Percentiles rank a stretch among this genome's conserved stretches.
Conservation (phyloP, 306 rosid species). For the Cajanus cajan region DNA sequence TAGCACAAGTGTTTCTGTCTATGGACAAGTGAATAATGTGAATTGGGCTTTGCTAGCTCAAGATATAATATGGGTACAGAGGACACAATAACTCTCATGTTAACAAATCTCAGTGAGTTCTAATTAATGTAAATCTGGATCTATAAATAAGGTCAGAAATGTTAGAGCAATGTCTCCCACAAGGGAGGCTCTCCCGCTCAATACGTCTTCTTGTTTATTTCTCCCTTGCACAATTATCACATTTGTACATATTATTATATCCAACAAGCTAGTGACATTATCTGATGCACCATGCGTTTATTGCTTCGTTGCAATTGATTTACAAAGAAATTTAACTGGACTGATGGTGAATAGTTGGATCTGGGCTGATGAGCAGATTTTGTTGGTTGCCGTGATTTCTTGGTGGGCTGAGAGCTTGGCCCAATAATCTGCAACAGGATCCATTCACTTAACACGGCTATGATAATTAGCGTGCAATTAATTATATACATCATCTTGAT, state of each 20-base stretch:
- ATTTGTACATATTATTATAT: neutral
- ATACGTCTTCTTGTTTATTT: no score
- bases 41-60: neutral
- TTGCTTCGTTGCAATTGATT: neutral
- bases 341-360: no score
- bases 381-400: no score
- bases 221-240: neutral
- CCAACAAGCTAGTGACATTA: neutral
- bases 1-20: neutral
- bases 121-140: no score
- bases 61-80: neutral
- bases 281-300: neutral
- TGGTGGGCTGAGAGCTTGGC: neutral
- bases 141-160: no score
- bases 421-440: neutral
- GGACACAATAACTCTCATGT: conserved; percentile 29
- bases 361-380: no score
- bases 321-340: no score
- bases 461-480: neutral
- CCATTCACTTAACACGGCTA: neutral
- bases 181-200: neutral
- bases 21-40: neutral
- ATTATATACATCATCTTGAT: conserved; percentile 2
- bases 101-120: neutral
- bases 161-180: conserved; percentile 23